Conservation (phyloP, 768 basidiomycete genomes). For the Lactarius sp. region DNA sequence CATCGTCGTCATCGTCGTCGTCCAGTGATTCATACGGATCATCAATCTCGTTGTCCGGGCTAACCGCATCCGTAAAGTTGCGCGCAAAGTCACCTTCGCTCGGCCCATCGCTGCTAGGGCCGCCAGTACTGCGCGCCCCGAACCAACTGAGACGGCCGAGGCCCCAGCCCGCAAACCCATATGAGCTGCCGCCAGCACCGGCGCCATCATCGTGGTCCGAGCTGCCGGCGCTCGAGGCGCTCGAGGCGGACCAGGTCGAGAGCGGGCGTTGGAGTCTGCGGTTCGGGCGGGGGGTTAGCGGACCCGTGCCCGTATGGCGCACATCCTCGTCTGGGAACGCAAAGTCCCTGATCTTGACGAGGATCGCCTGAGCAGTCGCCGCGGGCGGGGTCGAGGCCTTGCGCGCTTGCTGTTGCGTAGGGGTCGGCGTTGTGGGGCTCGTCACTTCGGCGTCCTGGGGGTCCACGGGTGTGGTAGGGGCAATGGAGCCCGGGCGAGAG, state of each 20-base stretch:
- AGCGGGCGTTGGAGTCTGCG: conserved; percentile 32
- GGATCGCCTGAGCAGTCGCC: conserved; percentile 20
- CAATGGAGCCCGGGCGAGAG: conserved; percentile 38
- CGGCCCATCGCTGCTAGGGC: conserved; percentile 30
- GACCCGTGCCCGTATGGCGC: conserved; percentile 41
- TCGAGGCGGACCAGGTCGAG: conserved; percentile 28
- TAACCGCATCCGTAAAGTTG: conserved; percentile 40
- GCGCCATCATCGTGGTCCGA: conserved; percentile 31
- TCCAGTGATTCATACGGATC: conserved; percentile 27
- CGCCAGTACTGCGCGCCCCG: conserved; percentile 30
- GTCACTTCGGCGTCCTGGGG: conserved; percentile 10
- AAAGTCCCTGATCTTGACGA: conserved; percentile 49
- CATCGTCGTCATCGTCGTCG: conserved; percentile 28
- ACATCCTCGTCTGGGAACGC: conserved; percentile 40
- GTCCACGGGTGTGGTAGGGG: conserved; percentile 21
- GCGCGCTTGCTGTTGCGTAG: not conserved
- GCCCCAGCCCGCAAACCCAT: conserved; percentile 40
- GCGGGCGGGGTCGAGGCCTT: not conserved
- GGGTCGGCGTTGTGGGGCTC: conserved; percentile 18
- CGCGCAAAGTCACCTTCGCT: conserved; percentile 42
- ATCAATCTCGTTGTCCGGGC: conserved; percentile 29
- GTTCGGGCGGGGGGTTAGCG: conserved; percentile 39
- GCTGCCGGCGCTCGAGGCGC: conserved; percentile 28
- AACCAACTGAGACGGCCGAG: conserved; percentile 41
- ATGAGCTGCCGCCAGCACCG: conserved; percentile 18